phyloP scores from a whole-genome alignment of 257 asterid genomes.

The Leonotis leonurus region DNA sequence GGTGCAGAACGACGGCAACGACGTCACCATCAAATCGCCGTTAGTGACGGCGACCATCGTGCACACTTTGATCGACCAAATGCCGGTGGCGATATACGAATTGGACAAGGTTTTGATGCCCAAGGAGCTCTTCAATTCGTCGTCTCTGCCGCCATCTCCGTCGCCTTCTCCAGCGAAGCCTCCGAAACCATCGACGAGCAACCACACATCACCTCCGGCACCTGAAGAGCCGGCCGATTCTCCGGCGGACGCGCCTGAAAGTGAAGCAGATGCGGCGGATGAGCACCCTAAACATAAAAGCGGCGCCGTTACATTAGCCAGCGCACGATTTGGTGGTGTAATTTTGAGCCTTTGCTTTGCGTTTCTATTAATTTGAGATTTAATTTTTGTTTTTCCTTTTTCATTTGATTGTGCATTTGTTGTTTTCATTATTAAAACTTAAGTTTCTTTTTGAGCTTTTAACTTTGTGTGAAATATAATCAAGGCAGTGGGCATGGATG shows the following conservation, averaged over 20 bases:
- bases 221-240: constrained; percentile 17
- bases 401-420: neutral
- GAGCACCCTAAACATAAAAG: neutral
- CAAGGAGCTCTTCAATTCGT: constrained; percentile 40
- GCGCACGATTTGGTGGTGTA: constrained; percentile 2
- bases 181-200: constrained; percentile 16
- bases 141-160: constrained; percentile 23
- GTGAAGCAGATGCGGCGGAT: constrained; percentile 26
- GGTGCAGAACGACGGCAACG: constrained; percentile 50
- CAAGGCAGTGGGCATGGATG: neutral
- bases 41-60: constrained; percentile 47
- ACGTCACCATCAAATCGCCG: constrained; percentile 37
- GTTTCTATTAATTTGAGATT: constrained; percentile 15
- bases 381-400: neutral
- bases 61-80: constrained; percentile 38
- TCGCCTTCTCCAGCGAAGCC: constrained; percentile 24
- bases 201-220: constrained; percentile 26
- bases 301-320: neutral
- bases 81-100: constrained; percentile 44
- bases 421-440: neutral
- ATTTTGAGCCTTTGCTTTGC: constrained; percentile 18
- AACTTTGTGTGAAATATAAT: constrained; percentile 6
- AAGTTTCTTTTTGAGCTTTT: neutral
- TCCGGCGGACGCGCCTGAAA: constrained; percentile 25
- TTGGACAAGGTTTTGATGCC: constrained; percentile 58